Conservation (phyloP, 805 yeast genomes). For the Saccharomycopsis schoenii region DNA sequence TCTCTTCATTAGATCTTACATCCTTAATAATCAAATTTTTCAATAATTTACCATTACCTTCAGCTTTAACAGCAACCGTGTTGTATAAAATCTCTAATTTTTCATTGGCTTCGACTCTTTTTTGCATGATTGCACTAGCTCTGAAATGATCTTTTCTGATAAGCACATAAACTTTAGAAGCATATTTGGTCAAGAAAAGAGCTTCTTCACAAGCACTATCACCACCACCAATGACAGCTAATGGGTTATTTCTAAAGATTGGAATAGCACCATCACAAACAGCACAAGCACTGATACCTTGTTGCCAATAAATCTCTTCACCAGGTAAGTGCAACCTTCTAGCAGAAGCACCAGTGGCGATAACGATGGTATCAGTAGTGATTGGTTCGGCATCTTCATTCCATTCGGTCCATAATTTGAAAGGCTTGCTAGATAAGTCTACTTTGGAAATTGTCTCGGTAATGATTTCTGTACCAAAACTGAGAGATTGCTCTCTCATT, state of each 20-base stretch:
- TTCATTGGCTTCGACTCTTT: constrained; percentile 73
- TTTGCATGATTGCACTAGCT: constrained; percentile 96
- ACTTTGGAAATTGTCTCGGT: constrained; percentile 93
- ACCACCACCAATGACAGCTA: constrained; percentile 98
- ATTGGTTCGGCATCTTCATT: constrained; percentile 76
- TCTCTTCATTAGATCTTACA: constrained; percentile 57
- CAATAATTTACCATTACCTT: constrained; percentile 87
- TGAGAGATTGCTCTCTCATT: constrained; percentile 81
- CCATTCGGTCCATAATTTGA: constrained; percentile 95
- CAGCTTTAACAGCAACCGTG: constrained; percentile 76
- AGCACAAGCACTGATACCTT: constrained; percentile 98
- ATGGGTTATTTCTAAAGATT: constrained; percentile 93
- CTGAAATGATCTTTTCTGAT: constrained; percentile 92
- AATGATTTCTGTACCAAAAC: constrained; percentile 88
- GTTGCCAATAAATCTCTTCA: constrained; percentile 97
- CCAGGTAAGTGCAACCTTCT: constrained; percentile 91
- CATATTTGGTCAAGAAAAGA: constrained; percentile 90
- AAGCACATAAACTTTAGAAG: constrained; percentile 85
- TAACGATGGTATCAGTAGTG: constrained; percentile 83
- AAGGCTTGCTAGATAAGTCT: constrained; percentile 80
- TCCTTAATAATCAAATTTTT: constrained; percentile 55
- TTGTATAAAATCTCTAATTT: constrained; percentile 88
- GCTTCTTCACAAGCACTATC: constrained; percentile 99
- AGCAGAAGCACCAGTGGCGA: constrained; percentile 98
- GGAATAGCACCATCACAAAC: constrained; percentile 99